These are phyloP conservation scores for Podosphaera fusca DNA, from an alignment of 2,329 filamentous ascomycete species.

Conservation along the genomic window DNA sequence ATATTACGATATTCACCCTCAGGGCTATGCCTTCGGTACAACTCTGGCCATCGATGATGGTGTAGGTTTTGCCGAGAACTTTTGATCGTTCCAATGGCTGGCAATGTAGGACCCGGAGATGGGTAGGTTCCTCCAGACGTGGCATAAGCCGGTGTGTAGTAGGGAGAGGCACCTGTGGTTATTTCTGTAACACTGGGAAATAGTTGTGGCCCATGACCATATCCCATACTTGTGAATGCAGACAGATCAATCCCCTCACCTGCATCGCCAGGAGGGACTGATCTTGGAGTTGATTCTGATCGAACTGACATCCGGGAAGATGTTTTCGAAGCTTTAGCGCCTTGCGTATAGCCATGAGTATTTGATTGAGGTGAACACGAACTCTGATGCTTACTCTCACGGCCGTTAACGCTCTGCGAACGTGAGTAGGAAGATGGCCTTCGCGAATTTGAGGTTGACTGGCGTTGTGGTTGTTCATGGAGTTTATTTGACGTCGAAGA, in stretches of 20 bases:
- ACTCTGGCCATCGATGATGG: constrained; percentile 13
- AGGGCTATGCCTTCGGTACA: constrained; percentile 30
- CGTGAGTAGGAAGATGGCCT: neutral
- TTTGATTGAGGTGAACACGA: neutral
- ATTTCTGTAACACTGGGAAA: constrained; percentile 40
- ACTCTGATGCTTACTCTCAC: neutral
- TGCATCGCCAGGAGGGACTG: constrained; percentile 18
- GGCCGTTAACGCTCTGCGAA: neutral
- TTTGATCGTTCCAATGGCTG: constrained; percentile 10
- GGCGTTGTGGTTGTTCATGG: constrained; percentile 10
- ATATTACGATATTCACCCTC: constrained; percentile 23
- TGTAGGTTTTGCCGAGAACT: neutral
- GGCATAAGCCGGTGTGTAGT: constrained; percentile 32
- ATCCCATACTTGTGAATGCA: constrained; percentile 10
- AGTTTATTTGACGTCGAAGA: constrained; percentile 16
- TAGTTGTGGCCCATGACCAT: constrained; percentile 15
- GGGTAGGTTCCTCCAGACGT: constrained; percentile 13
- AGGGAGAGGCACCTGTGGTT: constrained; percentile 38
- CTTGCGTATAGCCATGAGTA: neutral
- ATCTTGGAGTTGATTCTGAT: constrained; percentile 16
- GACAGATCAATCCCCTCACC: constrained; percentile 16
- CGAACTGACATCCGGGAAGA: constrained; percentile 11
- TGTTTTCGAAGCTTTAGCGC: neutral
- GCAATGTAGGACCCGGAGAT: constrained; percentile 22
- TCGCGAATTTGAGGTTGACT: neutral